Evolutionary conservation across 2,329 filamentous ascomycete species (phyloP), one percentile per base, ranked within the genome.

Genomic region (Cladosporium sphaerospermum): DNA sequence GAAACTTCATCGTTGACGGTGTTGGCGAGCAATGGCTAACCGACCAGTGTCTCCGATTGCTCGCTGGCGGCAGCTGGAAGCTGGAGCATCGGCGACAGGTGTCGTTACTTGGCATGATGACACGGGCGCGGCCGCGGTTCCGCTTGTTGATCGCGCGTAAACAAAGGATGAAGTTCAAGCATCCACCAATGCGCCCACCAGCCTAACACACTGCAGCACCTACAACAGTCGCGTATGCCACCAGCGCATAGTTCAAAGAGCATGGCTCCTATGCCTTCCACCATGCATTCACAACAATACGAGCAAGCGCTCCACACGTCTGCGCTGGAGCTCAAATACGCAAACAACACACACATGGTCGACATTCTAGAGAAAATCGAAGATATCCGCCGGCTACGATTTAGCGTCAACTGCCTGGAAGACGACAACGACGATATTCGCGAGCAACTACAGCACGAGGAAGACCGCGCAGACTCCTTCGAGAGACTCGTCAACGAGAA

Each of bases 351-450:
- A 52, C 82, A 85, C 60, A 76, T 83, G 52, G 79, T 86, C 34
- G 80, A 88, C 50, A 74, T 85, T 9, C 76, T 95, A 52, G 73
- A 82, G 59, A 87, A 88, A 62, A 83, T 89, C 59, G 91, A 97
- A 68, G 82, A 85, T 55, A 76, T 81, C 37, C 83, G 91, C 45
- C 79, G 84, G 58, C 71, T 89, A 49, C 82, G 82, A 59, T 77
- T 92, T 56, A 81, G 84, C 57, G 77, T 84, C 52, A 72, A 91
- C 51, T 71, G 90, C n/a, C 74, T 88, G n/a, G 78, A 84, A 57
- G 83, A 91, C 59, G 86, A 95, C 57, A 88, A 85, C 58, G 80
- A 84, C 45, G 77, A 80, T 9, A 70, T 96, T 28, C 80, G 82
- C 58, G 79, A 83, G 42, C 78, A 85, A 57, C 68, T 91, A 14